Evolutionary conservation across 2,329 filamentous ascomycete genomes (phyloP).

Genomic region (Penicillium polonicum): DNA sequence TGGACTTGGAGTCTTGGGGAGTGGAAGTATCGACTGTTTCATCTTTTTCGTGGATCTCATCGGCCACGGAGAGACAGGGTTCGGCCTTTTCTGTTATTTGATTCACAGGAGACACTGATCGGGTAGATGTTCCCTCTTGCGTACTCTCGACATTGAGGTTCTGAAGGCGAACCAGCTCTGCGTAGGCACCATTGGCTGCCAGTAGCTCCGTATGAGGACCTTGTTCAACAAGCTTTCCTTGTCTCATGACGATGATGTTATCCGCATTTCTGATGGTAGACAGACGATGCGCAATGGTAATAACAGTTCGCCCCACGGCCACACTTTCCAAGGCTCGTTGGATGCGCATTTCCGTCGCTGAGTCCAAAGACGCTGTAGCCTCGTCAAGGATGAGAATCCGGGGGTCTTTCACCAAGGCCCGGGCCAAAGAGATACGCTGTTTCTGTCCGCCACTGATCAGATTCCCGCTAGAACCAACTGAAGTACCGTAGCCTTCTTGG

Average conservation of each 20-base stretch:
- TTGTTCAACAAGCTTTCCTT: conserved; percentile 46
- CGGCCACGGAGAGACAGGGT: not conserved
- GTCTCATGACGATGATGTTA: conserved; percentile 17
- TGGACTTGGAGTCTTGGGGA: not conserved
- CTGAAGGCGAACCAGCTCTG: conserved; percentile 6
- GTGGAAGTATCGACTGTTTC: not conserved
- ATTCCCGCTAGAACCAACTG: conserved; percentile 71
- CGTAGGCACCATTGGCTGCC: conserved; percentile 9
- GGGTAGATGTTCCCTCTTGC: not conserved
- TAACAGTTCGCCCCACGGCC: conserved; percentile 42
- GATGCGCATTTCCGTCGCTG: conserved; percentile 31
- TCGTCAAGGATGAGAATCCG: conserved; percentile 79
- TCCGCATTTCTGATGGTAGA: conserved; percentile 18
- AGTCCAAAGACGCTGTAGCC: conserved; percentile 63
- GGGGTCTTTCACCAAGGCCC: conserved; percentile 69
- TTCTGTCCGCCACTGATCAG: conserved; percentile 74
- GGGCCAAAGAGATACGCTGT: conserved; percentile 74
- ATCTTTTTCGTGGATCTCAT: not conserved
- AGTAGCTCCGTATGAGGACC: conserved; percentile 44
- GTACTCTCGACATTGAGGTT: conserved; percentile 3
- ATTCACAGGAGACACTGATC: conserved; percentile 3
- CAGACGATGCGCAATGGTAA: conserved; percentile 43
- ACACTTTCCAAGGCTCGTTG: conserved; percentile 11
- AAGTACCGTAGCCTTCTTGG: conserved; percentile 61
- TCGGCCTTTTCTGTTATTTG: conserved; percentile 5